Base-by-base conservation (phyloP, 371 early-diverging fungal species). In the Mortierella sp. region DNA sequence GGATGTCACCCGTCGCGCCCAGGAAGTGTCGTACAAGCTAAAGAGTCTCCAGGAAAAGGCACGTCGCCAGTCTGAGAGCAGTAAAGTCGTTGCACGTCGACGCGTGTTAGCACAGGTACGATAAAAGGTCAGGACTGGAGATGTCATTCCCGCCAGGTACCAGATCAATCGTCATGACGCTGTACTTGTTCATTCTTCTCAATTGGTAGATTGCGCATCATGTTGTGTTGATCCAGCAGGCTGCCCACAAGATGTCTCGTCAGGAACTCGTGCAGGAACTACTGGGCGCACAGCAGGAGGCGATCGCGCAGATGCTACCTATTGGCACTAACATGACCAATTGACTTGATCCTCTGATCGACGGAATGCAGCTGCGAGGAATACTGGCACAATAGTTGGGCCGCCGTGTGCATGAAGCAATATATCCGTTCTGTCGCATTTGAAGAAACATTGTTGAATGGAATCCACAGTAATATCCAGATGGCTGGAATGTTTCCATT, bases 1-100 rank as follows among this genome's bases (percentile, higher is more conserved):
- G 17, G 64, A 82, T 0, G 78, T 86, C 12, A 53, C 81, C 10
- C 14, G 45, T 9, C 73, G 79, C 21, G 85, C 86, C 1, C 62
- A 80, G 14, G 58, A 57, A 3, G 68, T 87, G 16, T 68, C 82
- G 3, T 17, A 53, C 14, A 50, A 76, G 57, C 44, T 78, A 19
- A 39, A 22, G 1, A 37, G 43, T 3, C 63, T 71, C 10, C 63
- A 55, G 37, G 72, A 58, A 52, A 29, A 47, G 16, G 67, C 51
- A 6, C 63, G 78, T 12, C 67, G 28, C 6, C 40, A 59, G 43
- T 71, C 71, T 8, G 63, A 71, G 46, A 78, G 72, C 48, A 54
- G 46, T 22, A 66, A 41, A 25, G 63, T 71, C 21, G 50, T 71
- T 25, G 57, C 55, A 12, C 72, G 78, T 9, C 65, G 72, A 17